These are phyloP conservation scores for Fusarium fujikuroi DNA, from an alignment of 2,329 filamentous ascomycete species.

Conservation along the genomic window DNA sequence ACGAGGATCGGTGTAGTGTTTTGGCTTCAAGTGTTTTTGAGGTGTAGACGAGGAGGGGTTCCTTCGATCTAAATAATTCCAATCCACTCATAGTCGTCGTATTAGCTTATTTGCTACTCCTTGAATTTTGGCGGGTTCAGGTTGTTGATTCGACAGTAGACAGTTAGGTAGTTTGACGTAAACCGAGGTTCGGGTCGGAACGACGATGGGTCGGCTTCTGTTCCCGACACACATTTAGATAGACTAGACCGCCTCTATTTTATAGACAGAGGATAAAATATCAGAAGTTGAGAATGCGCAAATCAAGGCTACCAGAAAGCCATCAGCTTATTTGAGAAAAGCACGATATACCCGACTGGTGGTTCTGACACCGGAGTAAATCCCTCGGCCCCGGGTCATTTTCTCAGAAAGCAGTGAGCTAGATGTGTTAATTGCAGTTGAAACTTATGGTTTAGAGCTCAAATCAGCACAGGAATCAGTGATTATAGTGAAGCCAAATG, in stretches of 20 bases:
- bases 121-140: fast-evolving
- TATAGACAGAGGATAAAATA: fast-evolving
- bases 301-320: fast-evolving
- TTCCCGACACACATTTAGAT: neutral
- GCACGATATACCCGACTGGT: fast-evolving
- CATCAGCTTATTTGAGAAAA: neutral
- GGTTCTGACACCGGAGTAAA: neutral
- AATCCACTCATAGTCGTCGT: fast-evolving
- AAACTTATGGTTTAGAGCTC: neutral
- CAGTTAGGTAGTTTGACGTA: neutral
- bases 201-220: neutral
- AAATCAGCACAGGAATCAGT: neutral
- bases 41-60: neutral
- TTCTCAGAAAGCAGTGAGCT: neutral
- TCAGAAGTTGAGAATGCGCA: fast-evolving
- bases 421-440: neutral
- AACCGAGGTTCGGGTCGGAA: neutral
- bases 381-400: neutral
- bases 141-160: neutral
- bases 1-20: neutral
- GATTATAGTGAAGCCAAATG: neutral
- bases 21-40: neutral
- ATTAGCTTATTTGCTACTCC: fast-evolving
- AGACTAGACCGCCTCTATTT: too few species aligned
- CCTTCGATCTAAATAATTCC: neutral